Percentiles rank a stretch among this genome's conserved stretches.
Conservation (phyloP, 495 filamentous ascomycete species). For the Aspergillus avenaceus region DNA sequence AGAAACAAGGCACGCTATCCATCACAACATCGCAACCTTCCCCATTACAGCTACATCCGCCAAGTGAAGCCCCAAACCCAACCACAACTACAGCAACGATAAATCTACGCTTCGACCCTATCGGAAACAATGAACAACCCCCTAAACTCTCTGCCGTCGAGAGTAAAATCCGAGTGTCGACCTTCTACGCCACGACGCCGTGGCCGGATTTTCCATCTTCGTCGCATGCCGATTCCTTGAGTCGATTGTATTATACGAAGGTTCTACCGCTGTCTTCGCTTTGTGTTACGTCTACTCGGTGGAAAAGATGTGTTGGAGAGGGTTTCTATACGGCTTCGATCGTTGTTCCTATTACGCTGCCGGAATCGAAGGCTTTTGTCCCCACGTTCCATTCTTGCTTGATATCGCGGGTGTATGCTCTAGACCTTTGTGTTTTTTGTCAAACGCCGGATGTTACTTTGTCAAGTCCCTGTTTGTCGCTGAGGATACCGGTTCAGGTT, state of each 20-base stretch:
- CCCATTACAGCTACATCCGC: not conserved
- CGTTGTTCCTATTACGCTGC: conserved; percentile 62
- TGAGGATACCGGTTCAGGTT: not conserved
- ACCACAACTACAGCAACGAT: not conserved
- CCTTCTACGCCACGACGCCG: not conserved
- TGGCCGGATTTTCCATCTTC: not conserved
- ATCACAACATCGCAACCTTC: not conserved
- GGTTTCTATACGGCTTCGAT: conserved; percentile 56
- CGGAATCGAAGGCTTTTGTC: conserved; percentile 58
- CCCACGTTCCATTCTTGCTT: conserved; percentile 82
- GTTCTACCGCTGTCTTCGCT: not conserved
- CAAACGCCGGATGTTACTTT: conserved; percentile 36
- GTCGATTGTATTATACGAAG: not conserved
- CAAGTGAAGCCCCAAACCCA: not conserved
- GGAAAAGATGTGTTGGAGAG: not conserved
- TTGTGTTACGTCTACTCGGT: not conserved
- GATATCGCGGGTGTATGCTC: conserved; percentile 62
- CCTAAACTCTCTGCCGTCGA: not conserved
- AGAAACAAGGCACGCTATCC: not conserved
- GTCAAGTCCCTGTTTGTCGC: not conserved
- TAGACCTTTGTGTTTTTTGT: conserved; percentile 56
- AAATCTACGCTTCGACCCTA: not conserved
- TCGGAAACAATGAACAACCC: not conserved
- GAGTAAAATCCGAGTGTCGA: not conserved
- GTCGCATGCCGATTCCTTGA: not conserved